Conservation (phyloP, 192 early-diverging fungal species). For the Entomortierella lignicola region DNA sequence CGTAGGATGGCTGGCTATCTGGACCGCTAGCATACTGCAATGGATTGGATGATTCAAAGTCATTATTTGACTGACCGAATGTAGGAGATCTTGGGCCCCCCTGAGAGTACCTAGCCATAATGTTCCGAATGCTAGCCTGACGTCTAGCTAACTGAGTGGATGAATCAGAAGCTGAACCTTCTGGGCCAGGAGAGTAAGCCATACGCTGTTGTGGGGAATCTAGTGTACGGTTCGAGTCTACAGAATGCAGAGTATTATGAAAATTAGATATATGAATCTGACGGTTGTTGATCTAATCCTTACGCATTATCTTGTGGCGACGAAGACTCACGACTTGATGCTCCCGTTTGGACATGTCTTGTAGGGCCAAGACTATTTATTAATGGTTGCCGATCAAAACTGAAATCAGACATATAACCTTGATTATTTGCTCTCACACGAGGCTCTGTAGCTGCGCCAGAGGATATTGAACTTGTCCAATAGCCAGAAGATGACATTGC, state of each 20-base stretch:
- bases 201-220: neutral
- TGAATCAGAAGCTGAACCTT: neutral
- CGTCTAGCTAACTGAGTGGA: constrained; percentile 9
- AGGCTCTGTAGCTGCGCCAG: constrained; percentile 5
- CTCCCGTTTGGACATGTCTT: neutral
- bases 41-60: neutral
- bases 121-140: constrained; percentile 32
- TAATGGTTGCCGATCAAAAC: neutral
- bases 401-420: constrained; percentile 28
- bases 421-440: neutral
- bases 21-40: neutral
- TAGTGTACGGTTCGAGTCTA: neutral
- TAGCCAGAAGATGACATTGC: constrained; percentile 27
- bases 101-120: constrained; percentile 32
- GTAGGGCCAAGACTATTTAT: neutral
- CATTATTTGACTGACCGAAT: constrained; percentile 2
- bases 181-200: neutral
- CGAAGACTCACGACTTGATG: constrained; percentile 25
- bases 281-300: neutral
- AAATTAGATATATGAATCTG: neutral
- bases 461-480: constrained; percentile 14
- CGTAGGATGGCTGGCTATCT: neutral
- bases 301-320: constrained; percentile 11
- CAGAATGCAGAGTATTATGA: neutral
- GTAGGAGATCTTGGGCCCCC: constrained; percentile 13